Base-by-base conservation (phyloP, 2,329 filamentous ascomycete genomes). In the Rosellinia necatrix region DNA sequence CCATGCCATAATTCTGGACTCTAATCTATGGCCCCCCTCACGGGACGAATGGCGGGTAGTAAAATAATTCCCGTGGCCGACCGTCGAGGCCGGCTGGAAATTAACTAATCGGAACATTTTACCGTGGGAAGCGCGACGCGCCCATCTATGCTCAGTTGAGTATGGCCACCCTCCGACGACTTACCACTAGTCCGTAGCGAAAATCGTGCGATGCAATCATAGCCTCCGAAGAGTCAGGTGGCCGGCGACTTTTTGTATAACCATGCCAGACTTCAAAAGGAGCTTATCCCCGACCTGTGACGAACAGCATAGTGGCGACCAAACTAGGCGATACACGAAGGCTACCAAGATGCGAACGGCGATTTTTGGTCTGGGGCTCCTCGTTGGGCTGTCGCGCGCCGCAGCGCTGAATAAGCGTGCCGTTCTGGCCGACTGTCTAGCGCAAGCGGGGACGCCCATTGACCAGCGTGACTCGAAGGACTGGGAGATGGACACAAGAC, bases 61-160 rank as follows among this genome's bases (percentile, higher is more conserved):
- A 53, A 59, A 55, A 57, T 38, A 65, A 62, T 44, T 64, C 61
- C 60, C 61, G 63, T 60, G 49, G 47, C 46, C 56, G 47, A 58
- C 21, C 52, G 60, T 60, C 62, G 58, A 61, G 57, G 60, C 42
- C 59, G 52, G 49, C 34, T 47, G 38, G 61, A 68, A 58, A 67
- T 68, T 68, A 68, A 66, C 55, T 53, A 56, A 63, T 66, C 65
- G 63, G 63, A 59, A 54, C 63, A 64, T 63, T 51, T 63, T 64
- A 61, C 63, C 63, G 64, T 64, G 56, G 46, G 59, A 60, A 41
- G 59, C 46, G 53, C 53, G 17, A 56, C 53, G 51, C 42, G 53
- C 52, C 29, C 53, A 58, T 65, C 61, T 56, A 57, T 60, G 58
- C 61, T 65, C 49, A 49, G 37, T 64, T 62, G 62, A 58, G 61